Evolutionary conservation across 371 early-diverging fungal genomes (phyloP), one percentile per base, ranked within the genome.

Genomic region (Lichtheimia ramosa): DNA sequence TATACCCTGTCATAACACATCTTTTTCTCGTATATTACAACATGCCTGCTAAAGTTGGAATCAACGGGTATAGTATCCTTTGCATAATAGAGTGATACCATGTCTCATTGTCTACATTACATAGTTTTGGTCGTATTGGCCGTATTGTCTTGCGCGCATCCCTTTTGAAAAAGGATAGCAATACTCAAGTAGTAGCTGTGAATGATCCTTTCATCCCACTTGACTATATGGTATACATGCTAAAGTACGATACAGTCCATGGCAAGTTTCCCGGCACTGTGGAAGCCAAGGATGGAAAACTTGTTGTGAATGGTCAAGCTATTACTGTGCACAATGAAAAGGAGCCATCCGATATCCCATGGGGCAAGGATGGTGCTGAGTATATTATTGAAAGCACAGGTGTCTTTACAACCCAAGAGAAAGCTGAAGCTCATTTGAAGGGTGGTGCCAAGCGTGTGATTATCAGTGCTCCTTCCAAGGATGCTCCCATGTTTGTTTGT

Each of bases 171-270:
- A 70, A 79, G 60, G 81, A 91, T 77, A 71, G 77, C 34, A 77
- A 84, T 14, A 90, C 97, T 56, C 75, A 92, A 64, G 97, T 99
- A 53, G 92, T 94, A 27, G 89, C 96, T 59, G 88, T 99, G 83
- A 99, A 99, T 84, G 99, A 99, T 81, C 99, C 99, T 54, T 96
- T 97, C 91, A 91, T 98, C 68, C 91, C 92, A 70, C 78, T 92
- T 7, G 92, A 95, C 54, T 97, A 99, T 87, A 96, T 97, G 92
- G 92, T 89, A 64, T 99, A 99, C 88, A 81, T 97, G 80, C 73
- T 96, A 69, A 94, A 96, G 86, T 96, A 97, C 77, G 99, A 99
- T 86, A 93, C 98, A 48, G 96, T 96, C 65, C 99, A 98, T 87
- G 98, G 98, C 57, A 88, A 86, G 58, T 92, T 89, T 89, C 89